Evolutionary conservation across 2,329 filamentous ascomycete genomes (phyloP).

Genomic region (Setomelanomma holmii): DNA sequence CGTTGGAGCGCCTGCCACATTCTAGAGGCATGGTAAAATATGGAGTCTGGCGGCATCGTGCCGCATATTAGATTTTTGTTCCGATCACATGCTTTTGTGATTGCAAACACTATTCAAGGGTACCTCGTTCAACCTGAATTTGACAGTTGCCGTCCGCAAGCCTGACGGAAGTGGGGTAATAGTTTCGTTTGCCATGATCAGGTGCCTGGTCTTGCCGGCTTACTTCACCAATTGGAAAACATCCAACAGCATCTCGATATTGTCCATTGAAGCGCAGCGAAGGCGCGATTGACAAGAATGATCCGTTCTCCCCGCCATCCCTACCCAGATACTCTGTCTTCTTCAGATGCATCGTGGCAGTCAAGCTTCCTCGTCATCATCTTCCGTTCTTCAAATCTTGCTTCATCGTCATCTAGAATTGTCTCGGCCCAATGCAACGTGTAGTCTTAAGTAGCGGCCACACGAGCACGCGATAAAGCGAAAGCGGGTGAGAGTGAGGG

Average conservation of each 20-base stretch:
- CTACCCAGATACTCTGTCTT: too few species aligned
- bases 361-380: neutral
- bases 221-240: neutral
- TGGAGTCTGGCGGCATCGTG: constrained; percentile 13
- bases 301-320: too few species aligned
- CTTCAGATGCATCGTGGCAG: too few species aligned
- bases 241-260: neutral
- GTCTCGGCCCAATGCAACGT: too few species aligned
- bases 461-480: neutral
- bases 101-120: too few species aligned
- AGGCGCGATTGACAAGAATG: neutral
- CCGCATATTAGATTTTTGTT: neutral
- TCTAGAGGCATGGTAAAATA: constrained; percentile 9
- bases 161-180: too few species aligned
- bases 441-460: neutral
- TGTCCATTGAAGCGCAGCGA: neutral
- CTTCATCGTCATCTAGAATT: too few species aligned
- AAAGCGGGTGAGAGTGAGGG: neutral
- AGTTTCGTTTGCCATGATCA: neutral
- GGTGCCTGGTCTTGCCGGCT: neutral
- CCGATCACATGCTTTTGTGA: too few species aligned
- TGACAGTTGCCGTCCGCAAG: too few species aligned
- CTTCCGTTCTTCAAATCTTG: neutral
- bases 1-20: constrained; percentile 24
- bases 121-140: neutral